A percentile compares a stretch with the other conserved stretches of the same genome.
Conservation (phyloP, 345 rosid species). For the Alliaria petiolata region DNA sequence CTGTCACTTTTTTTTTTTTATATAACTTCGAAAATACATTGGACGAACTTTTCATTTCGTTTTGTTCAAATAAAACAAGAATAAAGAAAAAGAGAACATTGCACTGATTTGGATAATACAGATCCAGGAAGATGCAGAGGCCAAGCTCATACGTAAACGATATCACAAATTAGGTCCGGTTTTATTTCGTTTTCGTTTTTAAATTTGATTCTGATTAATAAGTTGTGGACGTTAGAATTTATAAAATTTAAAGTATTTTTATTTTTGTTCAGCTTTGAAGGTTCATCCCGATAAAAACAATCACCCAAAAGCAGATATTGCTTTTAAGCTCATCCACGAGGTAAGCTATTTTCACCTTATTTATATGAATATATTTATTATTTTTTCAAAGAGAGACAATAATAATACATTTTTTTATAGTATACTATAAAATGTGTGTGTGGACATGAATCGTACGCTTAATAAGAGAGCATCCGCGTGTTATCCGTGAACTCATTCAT, state of each 20-base stretch:
- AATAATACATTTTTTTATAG: not conserved
- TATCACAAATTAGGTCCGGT: slow-evolving; percentile 74
- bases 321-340: slow-evolving; percentile 91
- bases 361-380: not conserved
- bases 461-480: not conserved
- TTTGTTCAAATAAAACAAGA: not conserved
- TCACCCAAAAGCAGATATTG: slow-evolving; percentile 79
- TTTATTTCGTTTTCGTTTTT: not conserved
- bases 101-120: slow-evolving; percentile 23
- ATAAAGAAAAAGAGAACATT: not conserved
- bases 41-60: not conserved
- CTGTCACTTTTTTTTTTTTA: not conserved
- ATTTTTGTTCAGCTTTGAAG: slow-evolving; percentile 59
- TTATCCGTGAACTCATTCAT: slow-evolving; percentile 8
- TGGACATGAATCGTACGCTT: slow-evolving; percentile 3
- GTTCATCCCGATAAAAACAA: slow-evolving; percentile 93
- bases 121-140: slow-evolving; percentile 71
- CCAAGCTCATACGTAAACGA: slow-evolving; percentile 53
- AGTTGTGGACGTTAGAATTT: no score
- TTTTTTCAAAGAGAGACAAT: not conserved
- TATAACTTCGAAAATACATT: not conserved
- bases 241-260: no score
- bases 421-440: not conserved
- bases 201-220: not conserved
- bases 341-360: slow-evolving; percentile 37